These are phyloP conservation scores for Aaosphaeria pasadenensis DNA, from an alignment of 2,329 filamentous ascomycete species.

Conservation along the genomic window DNA sequence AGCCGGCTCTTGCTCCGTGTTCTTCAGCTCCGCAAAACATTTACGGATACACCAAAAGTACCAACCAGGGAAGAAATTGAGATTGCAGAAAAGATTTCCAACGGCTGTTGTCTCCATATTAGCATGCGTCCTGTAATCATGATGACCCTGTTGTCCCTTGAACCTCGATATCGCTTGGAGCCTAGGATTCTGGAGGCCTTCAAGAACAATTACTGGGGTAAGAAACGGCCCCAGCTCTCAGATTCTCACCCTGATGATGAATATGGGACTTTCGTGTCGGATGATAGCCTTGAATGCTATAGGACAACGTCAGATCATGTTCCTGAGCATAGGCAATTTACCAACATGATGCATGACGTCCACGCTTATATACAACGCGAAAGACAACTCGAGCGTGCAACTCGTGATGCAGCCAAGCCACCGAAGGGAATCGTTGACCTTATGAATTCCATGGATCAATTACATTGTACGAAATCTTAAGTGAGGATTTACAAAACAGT, in stretches of 20 bases:
- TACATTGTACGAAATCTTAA: background rate
- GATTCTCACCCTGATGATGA: background rate
- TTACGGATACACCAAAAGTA: background rate
- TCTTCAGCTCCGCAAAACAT: background rate
- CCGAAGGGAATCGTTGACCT: background rate
- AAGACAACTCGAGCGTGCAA: background rate
- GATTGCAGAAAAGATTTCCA: background rate
- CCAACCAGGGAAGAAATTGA: background rate
- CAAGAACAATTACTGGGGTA: slow-evolving; percentile 1
- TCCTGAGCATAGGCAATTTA: slow-evolving; percentile 1
- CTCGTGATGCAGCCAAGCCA: background rate
- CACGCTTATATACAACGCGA: background rate
- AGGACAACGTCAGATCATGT: background rate
- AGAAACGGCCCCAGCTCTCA: background rate
- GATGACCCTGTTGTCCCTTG: slow-evolving; percentile 1
- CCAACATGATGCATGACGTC: slow-evolving; percentile 1
- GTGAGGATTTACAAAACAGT: too few relatives aligned
- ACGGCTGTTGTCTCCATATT: background rate
- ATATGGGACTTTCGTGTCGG: background rate
- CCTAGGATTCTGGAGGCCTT: background rate
- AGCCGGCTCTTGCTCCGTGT: background rate
- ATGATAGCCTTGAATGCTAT: background rate
- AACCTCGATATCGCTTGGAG: slow-evolving; percentile 1
- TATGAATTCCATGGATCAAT: background rate
- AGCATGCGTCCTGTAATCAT: background rate